These are phyloP conservation scores for Malassezia japonica DNA, from an alignment of 1,284 basidiomycete genomes.

Conservation along the genomic window DNA sequence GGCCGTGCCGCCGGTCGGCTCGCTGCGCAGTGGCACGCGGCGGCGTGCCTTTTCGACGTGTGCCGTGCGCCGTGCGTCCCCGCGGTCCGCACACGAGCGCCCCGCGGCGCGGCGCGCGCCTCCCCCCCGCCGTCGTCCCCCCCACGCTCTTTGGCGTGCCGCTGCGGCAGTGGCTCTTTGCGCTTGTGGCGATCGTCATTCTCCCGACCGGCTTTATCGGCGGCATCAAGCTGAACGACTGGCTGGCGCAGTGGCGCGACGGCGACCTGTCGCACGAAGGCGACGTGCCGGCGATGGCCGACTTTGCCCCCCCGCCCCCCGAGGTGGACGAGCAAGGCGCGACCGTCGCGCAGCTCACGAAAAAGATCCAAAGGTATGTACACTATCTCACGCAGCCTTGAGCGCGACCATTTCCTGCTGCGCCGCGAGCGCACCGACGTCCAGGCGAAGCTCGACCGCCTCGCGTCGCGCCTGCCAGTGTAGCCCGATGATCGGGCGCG, in stretches of 20 bases:
- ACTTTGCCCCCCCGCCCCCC: background rate
- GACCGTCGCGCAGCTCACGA: background rate
- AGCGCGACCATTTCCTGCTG: slow-evolving; percentile 19
- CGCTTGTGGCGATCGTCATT: slow-evolving; percentile 7
- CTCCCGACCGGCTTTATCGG: slow-evolving; percentile 10
- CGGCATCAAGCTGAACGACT: slow-evolving; percentile 13
- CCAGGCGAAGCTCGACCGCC: slow-evolving; percentile 22
- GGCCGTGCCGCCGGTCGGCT: background rate
- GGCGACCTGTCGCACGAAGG: slow-evolving; percentile 14
- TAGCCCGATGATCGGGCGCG: background rate
- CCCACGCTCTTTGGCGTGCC: slow-evolving; percentile 1
- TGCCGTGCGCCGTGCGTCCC: background rate
- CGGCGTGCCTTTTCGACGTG: background rate
- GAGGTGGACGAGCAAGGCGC: background rate
- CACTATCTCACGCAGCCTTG: slow-evolving; percentile 1
- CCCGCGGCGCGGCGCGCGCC: slow-evolving; percentile 3
- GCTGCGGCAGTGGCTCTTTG: slow-evolving; percentile 6
- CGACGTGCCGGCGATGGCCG: background rate
- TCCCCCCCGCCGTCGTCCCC: background rate
- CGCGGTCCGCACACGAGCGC: background rate
- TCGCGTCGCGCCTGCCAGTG: slow-evolving; percentile 3
- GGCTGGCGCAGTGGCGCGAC: background rate
- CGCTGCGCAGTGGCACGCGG: background rate
- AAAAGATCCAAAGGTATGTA: slow-evolving; percentile 10
- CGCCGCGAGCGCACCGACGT: slow-evolving; percentile 25